Evolutionary conservation across 1,139 yeast genomes (phyloP).

Genomic region (Yamadazyma membranifaciens): DNA sequence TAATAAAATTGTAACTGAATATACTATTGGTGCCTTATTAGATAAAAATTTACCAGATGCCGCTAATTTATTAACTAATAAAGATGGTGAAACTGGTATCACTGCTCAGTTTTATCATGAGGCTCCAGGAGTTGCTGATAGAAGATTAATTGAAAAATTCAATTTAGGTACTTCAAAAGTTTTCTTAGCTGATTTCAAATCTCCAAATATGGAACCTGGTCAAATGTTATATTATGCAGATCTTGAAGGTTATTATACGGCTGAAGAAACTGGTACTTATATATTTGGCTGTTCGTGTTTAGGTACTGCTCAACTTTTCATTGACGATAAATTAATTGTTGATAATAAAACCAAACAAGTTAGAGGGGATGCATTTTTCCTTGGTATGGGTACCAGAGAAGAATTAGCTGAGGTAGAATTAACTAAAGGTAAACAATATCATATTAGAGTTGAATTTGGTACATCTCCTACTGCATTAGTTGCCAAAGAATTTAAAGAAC

Average conservation of each 20-base stretch:
- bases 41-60: slow-evolving; percentile 32
- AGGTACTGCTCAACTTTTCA: slow-evolving; percentile 54
- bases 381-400: slow-evolving; percentile 53
- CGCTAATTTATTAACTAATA: slow-evolving; percentile 18
- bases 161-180: slow-evolving; percentile 33
- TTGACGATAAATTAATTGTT: slow-evolving; percentile 52
- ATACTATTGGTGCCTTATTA: slow-evolving; percentile 32
- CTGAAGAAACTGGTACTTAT: slow-evolving; percentile 49
- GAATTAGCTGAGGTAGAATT: slow-evolving; percentile 36
- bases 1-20: slow-evolving; percentile 17
- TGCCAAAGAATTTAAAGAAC: slow-evolving; percentile 21
- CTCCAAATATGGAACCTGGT: slow-evolving; percentile 22
- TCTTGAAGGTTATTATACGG: slow-evolving; percentile 39
- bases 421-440: slow-evolving; percentile 42
- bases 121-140: slow-evolving; percentile 31
- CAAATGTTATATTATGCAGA: slow-evolving; percentile 37
- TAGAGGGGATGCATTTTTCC: slow-evolving; percentile 44
- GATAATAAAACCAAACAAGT: slow-evolving; percentile 56
- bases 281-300: slow-evolving; percentile 49
- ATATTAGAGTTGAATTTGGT: slow-evolving; percentile 50
- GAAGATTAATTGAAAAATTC: slow-evolving; percentile 37
- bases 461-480: slow-evolving; percentile 40
- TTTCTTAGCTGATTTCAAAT: slow-evolving; percentile 49
- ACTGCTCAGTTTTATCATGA: slow-evolving; percentile 34
- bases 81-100: slow-evolving; percentile 41